These are phyloP conservation scores for Aurantiochytrium sp. DNA, from an alignment of 108 stramenopile species.

Conservation along the genomic window DNA sequence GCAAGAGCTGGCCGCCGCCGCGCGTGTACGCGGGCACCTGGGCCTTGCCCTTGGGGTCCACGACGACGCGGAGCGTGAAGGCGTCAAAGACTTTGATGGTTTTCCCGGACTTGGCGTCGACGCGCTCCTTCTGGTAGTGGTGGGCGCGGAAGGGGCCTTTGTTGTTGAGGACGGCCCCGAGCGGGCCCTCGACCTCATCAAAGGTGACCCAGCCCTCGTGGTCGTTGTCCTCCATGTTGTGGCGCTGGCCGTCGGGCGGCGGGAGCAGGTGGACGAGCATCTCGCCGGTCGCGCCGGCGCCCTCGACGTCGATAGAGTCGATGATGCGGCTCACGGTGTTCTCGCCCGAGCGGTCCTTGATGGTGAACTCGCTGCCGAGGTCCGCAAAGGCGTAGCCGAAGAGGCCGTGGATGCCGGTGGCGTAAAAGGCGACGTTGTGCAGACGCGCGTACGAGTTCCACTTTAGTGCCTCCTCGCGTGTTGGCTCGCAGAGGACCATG, in stretches of 20 bases:
- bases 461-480: conserved; percentile 41
- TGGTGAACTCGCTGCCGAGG: conserved; percentile 38
- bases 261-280: background rate
- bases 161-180: background rate
- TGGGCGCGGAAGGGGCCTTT: conserved; percentile 2
- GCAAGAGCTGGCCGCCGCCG: conserved; percentile 52
- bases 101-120: conserved; percentile 43
- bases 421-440: conserved; percentile 40
- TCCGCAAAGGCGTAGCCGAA: conserved; percentile 55
- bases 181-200: conserved; percentile 23
- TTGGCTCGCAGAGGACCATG: conserved; percentile 35
- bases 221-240: conserved; percentile 52
- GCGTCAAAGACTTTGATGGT: conserved; percentile 49
- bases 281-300: background rate
- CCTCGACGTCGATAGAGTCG: conserved; percentile 44
- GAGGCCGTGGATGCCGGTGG: conserved; percentile 47
- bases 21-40: conserved; percentile 37
- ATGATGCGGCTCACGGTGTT: conserved; percentile 47
- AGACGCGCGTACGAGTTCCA: background rate
- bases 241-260: conserved; percentile 42
- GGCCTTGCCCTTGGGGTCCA: background rate
- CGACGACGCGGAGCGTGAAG: conserved; percentile 39
- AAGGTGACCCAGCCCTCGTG: conserved; percentile 48
- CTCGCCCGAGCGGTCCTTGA: conserved; percentile 54
- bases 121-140: conserved; percentile 45